Conservation (phyloP, 2,329 filamentous ascomycete genomes). For the Exophiala lecanii-corni region DNA sequence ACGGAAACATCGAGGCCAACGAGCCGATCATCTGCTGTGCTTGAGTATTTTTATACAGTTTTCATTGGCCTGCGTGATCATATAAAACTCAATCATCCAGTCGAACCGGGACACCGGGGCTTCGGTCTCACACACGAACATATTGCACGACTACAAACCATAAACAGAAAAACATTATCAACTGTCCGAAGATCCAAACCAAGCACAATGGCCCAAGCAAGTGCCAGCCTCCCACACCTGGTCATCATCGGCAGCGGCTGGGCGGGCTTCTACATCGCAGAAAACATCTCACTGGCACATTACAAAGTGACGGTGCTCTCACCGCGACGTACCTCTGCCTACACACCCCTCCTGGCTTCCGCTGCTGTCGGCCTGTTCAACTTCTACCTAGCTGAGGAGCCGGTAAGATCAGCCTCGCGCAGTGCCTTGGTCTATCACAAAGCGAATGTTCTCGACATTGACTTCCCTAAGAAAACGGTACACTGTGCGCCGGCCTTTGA, state of each 20-base stretch:
- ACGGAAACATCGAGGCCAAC: too few relatives aligned
- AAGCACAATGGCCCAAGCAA: too few relatives aligned
- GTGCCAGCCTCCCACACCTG: conserved; percentile 13
- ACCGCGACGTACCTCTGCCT: conserved; percentile 39
- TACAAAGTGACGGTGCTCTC: conserved; percentile 41
- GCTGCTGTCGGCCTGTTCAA: conserved; percentile 44
- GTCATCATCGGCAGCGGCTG: conserved; percentile 33
- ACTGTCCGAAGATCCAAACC: too few relatives aligned
- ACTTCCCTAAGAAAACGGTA: conserved; percentile 33
- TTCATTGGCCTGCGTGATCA: too few relatives aligned
- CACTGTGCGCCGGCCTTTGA: conserved; percentile 36
- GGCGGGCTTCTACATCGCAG: conserved; percentile 42
- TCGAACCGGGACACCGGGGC: too few relatives aligned
- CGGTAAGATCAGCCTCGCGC: conserved; percentile 34
- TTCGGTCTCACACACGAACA: too few relatives aligned
- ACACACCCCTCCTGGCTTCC: conserved; percentile 43
- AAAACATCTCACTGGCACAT: conserved; percentile 36
- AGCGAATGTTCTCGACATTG: conserved; percentile 36
- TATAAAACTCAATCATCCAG: too few relatives aligned
- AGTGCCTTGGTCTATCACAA: conserved; percentile 36
- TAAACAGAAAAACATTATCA: too few relatives aligned
- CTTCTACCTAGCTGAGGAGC: conserved; percentile 44
- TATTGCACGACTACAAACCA: too few relatives aligned
- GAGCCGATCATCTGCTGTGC: too few relatives aligned
- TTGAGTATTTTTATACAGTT: too few relatives aligned